Evolutionary conservation across 306 rosid genomes (phyloP).

Genomic region (Rubus parviflorus): DNA sequence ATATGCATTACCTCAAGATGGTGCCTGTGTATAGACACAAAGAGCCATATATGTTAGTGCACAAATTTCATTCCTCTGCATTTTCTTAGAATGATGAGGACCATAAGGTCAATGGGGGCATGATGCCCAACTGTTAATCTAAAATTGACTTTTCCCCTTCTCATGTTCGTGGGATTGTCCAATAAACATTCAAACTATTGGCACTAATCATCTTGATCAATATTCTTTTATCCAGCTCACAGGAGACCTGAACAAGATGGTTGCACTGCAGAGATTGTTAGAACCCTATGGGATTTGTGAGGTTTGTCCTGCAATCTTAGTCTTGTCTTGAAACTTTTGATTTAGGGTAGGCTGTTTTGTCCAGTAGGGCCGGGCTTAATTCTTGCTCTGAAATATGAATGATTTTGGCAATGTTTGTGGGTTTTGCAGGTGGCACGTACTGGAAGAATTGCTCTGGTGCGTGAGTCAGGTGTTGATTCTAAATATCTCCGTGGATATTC

Average conservation of each 20-base stretch:
- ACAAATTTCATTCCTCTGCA: background rate
- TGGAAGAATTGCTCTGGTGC: constrained; percentile 70
- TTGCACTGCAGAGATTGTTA: constrained; percentile 79
- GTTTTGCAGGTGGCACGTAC: constrained; percentile 78
- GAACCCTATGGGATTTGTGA: constrained; percentile 90
- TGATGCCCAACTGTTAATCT: too few species aligned
- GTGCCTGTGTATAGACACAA: background rate
- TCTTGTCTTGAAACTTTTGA: constrained; percentile 13
- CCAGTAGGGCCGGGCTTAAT: background rate
- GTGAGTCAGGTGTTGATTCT: constrained; percentile 84
- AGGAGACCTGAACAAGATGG: constrained; percentile 86
- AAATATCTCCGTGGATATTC: constrained; percentile 78
- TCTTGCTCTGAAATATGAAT: background rate
- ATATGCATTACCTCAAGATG: too few species aligned
- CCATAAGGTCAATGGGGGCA: too few species aligned
- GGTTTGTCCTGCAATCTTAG: constrained; percentile 49
- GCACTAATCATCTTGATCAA: constrained; percentile 21
- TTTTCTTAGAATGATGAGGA: too few species aligned
- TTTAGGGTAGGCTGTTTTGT: background rate
- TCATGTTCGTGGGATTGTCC: background rate
- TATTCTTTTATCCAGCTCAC: constrained; percentile 53
- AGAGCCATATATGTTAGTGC: background rate
- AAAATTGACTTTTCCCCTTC: too few species aligned
- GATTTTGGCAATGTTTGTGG: background rate
- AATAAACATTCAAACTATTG: background rate